Evolutionary conservation across 2,329 filamentous ascomycete genomes (phyloP), one percentile per base, ranked within the genome.

Genomic region (Apiospora malaysiana): DNA sequence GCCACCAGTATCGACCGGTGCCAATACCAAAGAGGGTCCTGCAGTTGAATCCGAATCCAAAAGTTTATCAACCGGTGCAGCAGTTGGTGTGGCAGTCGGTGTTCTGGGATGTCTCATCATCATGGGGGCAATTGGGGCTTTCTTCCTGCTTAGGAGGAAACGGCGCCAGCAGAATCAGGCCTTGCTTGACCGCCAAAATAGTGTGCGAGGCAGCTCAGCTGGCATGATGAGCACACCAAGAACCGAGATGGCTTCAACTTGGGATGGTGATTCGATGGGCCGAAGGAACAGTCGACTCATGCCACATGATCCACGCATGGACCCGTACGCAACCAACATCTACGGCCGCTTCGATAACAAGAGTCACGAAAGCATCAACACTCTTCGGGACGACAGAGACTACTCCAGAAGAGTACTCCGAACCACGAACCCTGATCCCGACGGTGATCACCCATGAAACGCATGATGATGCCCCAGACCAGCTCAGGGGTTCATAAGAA

Each of bases 331-430:
- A 66, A 84, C 85, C 46, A 86, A 86, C 23, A 81, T 90, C 16
- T 91, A 91, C 77, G 81, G 83, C 59, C 83, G 87, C 23, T 81
- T 81, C 63, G 83, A 83, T 37, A 90, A 86, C 75, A 87, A 87
- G 78, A 91, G 89, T 75, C 86, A 86, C 72, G 89, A 91, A 77
- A 91, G 89, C 77, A 81, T 92, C 76, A 88, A 88, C 74, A 91
- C 89, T 1, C 80, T 92, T 6, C 87, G 87, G 70, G 90, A 92
- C 76, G 88, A 91, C 72, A 88, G 90, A 71, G 90, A 92, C 74
- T 92, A 92, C 76, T 91, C 89, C 49, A 83, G 90, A 73, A 83
- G 86, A 75, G 88, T 91, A 9, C 82, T 92, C n/a, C 84, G 89
- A 73, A 89, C 89, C 10, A 89, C 84, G 42, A 92, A 92, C 75